phyloP scores from a whole-genome alignment of 495 filamentous ascomycete species.

The Rusavskia elegans region DNA sequence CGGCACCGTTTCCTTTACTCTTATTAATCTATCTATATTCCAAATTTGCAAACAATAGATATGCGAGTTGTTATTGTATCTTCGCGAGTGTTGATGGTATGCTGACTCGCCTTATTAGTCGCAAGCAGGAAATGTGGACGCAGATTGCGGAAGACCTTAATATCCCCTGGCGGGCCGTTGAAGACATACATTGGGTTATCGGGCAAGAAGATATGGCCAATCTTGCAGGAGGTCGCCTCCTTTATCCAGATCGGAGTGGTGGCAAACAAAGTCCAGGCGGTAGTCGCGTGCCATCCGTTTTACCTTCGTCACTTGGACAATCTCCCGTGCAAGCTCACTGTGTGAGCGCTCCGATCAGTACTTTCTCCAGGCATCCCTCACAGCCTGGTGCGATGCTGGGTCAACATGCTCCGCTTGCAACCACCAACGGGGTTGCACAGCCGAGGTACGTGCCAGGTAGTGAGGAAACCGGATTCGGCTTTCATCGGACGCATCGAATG shows the following conservation, averaged over 20 bases:
- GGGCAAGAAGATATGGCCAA: slow-evolving; percentile 87
- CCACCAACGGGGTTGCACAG: not conserved
- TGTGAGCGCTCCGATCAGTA: not conserved
- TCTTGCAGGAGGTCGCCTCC: slow-evolving; percentile 48
- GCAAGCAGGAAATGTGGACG: slow-evolving; percentile 95
- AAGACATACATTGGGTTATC: slow-evolving; percentile 98
- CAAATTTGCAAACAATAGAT: not conserved
- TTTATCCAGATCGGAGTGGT: not conserved
- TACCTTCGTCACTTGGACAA: not conserved
- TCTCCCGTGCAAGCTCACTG: not conserved
- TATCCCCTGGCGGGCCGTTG: slow-evolving; percentile 90
- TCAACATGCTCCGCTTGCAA: not conserved
- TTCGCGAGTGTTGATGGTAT: not conserved
- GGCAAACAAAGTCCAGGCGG: not conserved
- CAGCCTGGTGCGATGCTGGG: no score
- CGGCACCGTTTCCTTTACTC: not conserved
- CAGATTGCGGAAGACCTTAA: slow-evolving; percentile 86
- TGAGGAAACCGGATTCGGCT: not conserved
- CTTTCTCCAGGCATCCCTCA: not conserved
- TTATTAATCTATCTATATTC: not conserved
- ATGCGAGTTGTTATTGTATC: not conserved
- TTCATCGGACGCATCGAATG: not conserved
- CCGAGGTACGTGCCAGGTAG: not conserved
- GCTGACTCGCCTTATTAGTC: slow-evolving; percentile 33
- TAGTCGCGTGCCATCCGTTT: not conserved